Evolutionary conservation across 202 grass and related monocot species (phyloP).

Genomic region (Sporobolus alterniflorus): DNA sequence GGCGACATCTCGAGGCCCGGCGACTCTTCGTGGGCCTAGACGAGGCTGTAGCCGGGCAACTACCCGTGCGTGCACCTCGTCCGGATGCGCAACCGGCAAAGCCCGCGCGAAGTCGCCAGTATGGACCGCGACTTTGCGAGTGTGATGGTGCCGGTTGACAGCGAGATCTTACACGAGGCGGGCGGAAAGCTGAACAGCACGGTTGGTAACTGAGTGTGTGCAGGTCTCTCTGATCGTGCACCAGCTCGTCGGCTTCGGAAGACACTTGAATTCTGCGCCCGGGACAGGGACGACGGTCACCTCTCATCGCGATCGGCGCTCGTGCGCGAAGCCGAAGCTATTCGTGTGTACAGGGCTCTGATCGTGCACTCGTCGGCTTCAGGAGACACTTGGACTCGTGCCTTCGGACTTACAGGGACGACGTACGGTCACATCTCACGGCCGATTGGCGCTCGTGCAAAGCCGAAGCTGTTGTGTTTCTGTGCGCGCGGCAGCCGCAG

Average conservation of each 20-base stretch:
- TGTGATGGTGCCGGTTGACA: background rate
- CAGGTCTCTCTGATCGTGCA: no score
- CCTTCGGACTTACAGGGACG: no score
- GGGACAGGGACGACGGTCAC: no score
- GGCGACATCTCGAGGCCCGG: slow-evolving; percentile 41
- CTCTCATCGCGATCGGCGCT: no score
- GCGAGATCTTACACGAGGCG: background rate
- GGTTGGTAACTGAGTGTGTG: no score
- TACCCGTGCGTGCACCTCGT: background rate
- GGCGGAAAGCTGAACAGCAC: background rate
- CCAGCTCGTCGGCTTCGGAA: no score
- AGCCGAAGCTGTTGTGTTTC: background rate
- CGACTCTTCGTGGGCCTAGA: slow-evolving; percentile 3
- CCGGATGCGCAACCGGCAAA: background rate
- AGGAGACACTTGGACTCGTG: background rate
- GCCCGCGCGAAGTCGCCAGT: background rate
- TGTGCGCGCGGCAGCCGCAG: background rate
- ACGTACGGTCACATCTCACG: background rate
- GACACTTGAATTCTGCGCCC: no score
- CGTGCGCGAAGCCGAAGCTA: no score
- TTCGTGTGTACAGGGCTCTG: background rate
- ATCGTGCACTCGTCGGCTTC: slow-evolving; percentile 27
- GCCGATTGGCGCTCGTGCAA: background rate
- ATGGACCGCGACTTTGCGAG: background rate
- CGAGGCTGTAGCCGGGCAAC: slow-evolving; percentile 8